These are phyloP conservation scores for Clavispora santaluciae DNA, from an alignment of 805 yeast genomes.

Conservation along the genomic window DNA sequence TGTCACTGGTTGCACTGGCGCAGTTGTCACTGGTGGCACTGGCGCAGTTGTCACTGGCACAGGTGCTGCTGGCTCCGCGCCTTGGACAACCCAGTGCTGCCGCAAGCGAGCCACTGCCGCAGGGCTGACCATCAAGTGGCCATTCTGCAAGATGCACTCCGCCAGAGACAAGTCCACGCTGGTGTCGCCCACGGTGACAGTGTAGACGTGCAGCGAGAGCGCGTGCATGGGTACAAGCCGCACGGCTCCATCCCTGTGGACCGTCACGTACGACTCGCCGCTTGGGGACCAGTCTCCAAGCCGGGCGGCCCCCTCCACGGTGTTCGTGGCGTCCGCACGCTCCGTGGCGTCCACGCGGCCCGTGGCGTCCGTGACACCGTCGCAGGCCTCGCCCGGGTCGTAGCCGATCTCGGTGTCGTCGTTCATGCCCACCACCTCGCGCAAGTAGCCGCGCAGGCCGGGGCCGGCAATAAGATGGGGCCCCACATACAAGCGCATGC, in stretches of 20 bases:
- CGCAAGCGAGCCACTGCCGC: conserved; percentile 5
- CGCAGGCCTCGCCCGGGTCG: no score
- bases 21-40: not conserved
- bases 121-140: conserved; percentile 6
- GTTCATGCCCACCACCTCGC: not conserved
- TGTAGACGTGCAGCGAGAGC: conserved; percentile 5
- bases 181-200: conserved; percentile 5
- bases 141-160: conserved; percentile 9
- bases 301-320: not conserved
- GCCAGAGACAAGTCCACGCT: conserved; percentile 7
- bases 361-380: no score
- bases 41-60: not conserved
- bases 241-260: not conserved
- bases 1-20: not conserved
- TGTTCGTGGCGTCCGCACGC: no score
- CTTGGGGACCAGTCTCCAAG: not conserved
- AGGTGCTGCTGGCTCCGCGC: not conserved
- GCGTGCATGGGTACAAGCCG: not conserved
- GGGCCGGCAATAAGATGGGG: not conserved
- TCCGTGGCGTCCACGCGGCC: no score
- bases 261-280: not conserved
- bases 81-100: not conserved
- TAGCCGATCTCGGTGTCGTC: not conserved
- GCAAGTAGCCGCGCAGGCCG: not conserved
- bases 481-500: not conserved